phyloP scores from a whole-genome alignment of 371 early-diverging fungal genomes.

The Encephalitozoon hellem region DNA sequence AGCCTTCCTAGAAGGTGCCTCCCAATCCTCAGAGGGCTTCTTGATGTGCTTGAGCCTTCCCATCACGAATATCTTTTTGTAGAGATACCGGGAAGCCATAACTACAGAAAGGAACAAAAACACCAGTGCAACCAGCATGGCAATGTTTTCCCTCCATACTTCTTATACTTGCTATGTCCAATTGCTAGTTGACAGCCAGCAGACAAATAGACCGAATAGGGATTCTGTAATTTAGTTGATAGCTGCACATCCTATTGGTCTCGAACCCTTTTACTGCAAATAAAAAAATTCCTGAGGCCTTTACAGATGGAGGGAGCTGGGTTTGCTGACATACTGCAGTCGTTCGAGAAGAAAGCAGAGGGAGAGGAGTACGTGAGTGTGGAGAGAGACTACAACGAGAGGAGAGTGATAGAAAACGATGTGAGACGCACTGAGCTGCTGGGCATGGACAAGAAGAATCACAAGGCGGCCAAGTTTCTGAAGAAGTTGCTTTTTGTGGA shows the following conservation, averaged over 20 bases:
- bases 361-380: not conserved
- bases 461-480: conserved; percentile 4
- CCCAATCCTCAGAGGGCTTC: conserved; percentile 39
- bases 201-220: not conserved
- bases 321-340: conserved; percentile 18
- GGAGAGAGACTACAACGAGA: conserved; percentile 10
- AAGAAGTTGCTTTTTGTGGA: conserved; percentile 30
- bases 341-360: conserved; percentile 13
- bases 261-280: not conserved
- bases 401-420: conserved; percentile 24
- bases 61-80: conserved; percentile 2
- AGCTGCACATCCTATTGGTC: not conserved
- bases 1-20: conserved; percentile 27
- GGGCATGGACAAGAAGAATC: not conserved
- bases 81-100: conserved; percentile 11
- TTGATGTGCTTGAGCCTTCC: not conserved
- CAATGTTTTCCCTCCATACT: no score
- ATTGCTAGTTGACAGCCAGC: not conserved
- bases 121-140: not conserved
- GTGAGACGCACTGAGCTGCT: conserved; percentile 37
- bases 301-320: conserved; percentile 18
- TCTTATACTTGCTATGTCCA: not conserved
- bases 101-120: not conserved
- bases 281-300: not conserved
- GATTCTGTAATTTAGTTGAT: not conserved